Base-by-base conservation (phyloP, 306 rosid species). In the Aeschynomene evenia region DNA sequence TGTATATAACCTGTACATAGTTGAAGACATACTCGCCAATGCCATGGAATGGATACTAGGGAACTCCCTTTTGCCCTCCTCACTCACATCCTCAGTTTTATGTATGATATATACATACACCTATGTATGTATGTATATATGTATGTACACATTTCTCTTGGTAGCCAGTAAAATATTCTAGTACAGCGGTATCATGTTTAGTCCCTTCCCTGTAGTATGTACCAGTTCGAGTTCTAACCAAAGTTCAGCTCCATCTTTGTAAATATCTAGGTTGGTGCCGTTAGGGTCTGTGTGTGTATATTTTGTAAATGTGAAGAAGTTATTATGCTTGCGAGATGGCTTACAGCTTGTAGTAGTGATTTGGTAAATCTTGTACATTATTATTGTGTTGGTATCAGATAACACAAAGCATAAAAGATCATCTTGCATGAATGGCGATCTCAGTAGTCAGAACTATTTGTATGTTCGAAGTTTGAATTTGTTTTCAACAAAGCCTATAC, bases 1-100 rank as follows among this genome's bases (percentile, higher is more conserved):
- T 66, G 86, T 89, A 70, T 57, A 69, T 83, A 63, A 70, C 52
- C 22, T 83, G 80, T 81, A 69, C 62, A 79, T 66, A 83, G 51
- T n/a, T 45, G 68, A 60, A 81, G 56, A 66, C 63, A 42, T 18
- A 13, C 63, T 57, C 1, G n/a, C n/a, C n/a, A n/a, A n/a, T n/a
- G n/a, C n/a, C n/a, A n/a, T n/a, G n/a, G n/a, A n/a, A 12, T 61
- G 46, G 63, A 64, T 63, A 42, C 23, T 48, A 37, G 33, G 5
- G 2, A 23, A 18, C 66, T 20, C 66, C 45, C 20, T 28, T 46
- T 22, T n/a, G 14, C 9, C 40, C 59, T 12, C 33, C 61, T 34
- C 18, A 11, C 24, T 7, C 8, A 1, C 60, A 51, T 37, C 26
- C 51, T 22, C 15, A 51, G 8, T 59, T n/a, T 29, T 59, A 63